Percentiles rank a stretch among this genome's conserved stretches.
Conservation (phyloP, 305 asterid genomes). For the Euphrasia arctica region DNA sequence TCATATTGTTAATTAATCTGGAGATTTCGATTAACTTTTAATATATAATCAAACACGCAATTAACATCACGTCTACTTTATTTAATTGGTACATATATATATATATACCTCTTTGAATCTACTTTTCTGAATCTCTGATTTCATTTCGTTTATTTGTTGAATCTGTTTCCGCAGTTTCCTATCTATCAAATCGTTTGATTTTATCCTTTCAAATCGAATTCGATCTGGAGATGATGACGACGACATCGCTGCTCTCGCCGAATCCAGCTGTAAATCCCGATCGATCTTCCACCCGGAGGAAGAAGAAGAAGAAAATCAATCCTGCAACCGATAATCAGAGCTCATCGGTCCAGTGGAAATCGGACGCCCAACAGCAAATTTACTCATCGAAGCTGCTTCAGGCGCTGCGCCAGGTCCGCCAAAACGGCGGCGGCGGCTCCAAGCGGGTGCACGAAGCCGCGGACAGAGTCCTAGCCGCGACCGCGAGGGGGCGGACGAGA, state of each 20-base stretch:
- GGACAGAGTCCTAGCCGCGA: constrained; percentile 62
- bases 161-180: not conserved
- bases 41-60: not conserved
- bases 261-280: constrained; percentile 50
- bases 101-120: constrained; percentile 28
- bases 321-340: constrained; percentile 18
- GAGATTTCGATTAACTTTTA: constrained; percentile 7
- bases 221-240: constrained; percentile 36
- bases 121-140: constrained; percentile 32
- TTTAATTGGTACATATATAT: not conserved
- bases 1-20: not conserved
- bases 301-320: constrained; percentile 41
- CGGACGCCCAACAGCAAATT: constrained; percentile 70
- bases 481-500: constrained; percentile 82
- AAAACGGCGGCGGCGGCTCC: constrained; percentile 24
- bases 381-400: constrained; percentile 82
- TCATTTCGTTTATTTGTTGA: constrained; percentile 7
- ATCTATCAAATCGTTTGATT: not conserved
- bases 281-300: constrained; percentile 33
- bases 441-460: constrained; percentile 89
- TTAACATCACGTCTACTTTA: constrained; percentile 17
- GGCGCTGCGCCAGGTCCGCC: constrained; percentile 72
- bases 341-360: constrained; percentile 56
- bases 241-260: constrained; percentile 37
- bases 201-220: constrained; percentile 8